Conservation (phyloP, 1,284 basidiomycete genomes). For the Papiliotrema laurentii region DNA sequence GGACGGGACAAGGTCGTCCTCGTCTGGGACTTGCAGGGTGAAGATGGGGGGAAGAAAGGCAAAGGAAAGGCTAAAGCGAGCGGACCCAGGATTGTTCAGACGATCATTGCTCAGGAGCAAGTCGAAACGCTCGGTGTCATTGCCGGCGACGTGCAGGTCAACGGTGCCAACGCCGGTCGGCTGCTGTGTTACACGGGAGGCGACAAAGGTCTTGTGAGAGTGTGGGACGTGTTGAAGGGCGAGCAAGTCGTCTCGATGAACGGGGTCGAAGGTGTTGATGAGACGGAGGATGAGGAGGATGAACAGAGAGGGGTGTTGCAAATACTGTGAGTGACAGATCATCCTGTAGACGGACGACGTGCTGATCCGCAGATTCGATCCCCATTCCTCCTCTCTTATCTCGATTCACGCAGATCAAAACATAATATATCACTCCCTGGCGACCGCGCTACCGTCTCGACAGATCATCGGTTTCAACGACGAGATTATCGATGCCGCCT, state of each 20-base stretch:
- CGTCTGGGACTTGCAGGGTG: slow-evolving; percentile 65
- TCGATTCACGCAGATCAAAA: slow-evolving; percentile 97
- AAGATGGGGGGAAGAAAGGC: slow-evolving; percentile 37
- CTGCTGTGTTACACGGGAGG: slow-evolving; percentile 80
- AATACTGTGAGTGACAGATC: slow-evolving; percentile 21
- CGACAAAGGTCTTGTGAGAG: slow-evolving; percentile 71
- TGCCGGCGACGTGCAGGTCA: slow-evolving; percentile 49
- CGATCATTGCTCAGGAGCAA: slow-evolving; percentile 78
- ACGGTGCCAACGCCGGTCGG: slow-evolving; percentile 31
- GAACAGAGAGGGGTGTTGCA: slow-evolving; percentile 54
- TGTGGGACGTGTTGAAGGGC: slow-evolving; percentile 75
- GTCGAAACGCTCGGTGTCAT: slow-evolving; percentile 73
- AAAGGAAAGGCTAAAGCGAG: slow-evolving; percentile 58
- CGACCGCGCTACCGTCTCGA: slow-evolving; percentile 60
- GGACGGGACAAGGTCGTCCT: slow-evolving; percentile 86
- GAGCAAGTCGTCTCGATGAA: slow-evolving; percentile 59
- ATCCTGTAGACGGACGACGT: background rate
- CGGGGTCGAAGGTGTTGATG: slow-evolving; percentile 51
- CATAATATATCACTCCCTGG: slow-evolving; percentile 78
- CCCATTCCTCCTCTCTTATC: slow-evolving; percentile 62
- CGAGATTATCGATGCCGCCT: slow-evolving; percentile 86
- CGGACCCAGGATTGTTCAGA: slow-evolving; percentile 65
- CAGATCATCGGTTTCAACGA: slow-evolving; percentile 97
- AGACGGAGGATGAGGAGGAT: slow-evolving; percentile 59
- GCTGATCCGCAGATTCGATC: slow-evolving; percentile 59